Evolutionary conservation across 2,329 filamentous ascomycete species (phyloP).

Genomic region (Phaeosphaeria sp.): DNA sequence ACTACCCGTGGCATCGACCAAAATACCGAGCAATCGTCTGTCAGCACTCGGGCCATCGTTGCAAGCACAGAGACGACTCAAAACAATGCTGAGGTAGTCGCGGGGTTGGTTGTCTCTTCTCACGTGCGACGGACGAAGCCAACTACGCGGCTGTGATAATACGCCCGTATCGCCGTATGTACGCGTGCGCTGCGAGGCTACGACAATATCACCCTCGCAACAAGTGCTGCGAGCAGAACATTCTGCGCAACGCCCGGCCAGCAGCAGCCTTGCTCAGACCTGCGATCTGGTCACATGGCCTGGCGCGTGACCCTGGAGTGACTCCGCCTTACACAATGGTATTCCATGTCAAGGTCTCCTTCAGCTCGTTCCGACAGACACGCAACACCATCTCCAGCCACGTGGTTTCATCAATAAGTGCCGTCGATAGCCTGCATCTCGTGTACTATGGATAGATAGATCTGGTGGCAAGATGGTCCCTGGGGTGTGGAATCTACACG

Average conservation of each 20-base stretch:
- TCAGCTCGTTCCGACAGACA: conserved; percentile 25
- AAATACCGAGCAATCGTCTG: conserved; percentile 29
- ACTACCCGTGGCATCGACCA: conserved; percentile 15
- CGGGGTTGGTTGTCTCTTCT: neutral
- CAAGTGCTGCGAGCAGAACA: conserved; percentile 4
- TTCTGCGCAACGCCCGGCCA: conserved; percentile 9
- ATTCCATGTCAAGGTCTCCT: conserved; percentile 5
- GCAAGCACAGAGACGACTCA: conserved; percentile 10
- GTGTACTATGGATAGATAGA: conserved; percentile 22
- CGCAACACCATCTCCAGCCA: conserved; percentile 22
- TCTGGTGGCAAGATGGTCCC: conserved; percentile 22
- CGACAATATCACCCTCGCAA: neutral
- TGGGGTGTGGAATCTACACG: conserved; percentile 10
- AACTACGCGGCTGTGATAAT: conserved; percentile 1
- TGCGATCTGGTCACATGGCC: conserved; percentile 22
- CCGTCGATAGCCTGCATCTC: conserved; percentile 10
- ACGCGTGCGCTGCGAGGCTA: conserved; percentile 4
- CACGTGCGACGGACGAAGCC: conserved; percentile 4
- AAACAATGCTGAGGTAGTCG: neutral
- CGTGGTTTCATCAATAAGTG: conserved; percentile 7
- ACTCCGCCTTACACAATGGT: neutral
- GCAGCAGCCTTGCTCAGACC: conserved; percentile 25
- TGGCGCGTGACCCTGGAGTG: conserved; percentile 14
- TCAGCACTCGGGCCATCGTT: conserved; percentile 9
- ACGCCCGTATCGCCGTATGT: conserved; percentile 5